Evolutionary conservation across 2,329 filamentous ascomycete species (phyloP).

Genomic region (Penicillium sp.): DNA sequence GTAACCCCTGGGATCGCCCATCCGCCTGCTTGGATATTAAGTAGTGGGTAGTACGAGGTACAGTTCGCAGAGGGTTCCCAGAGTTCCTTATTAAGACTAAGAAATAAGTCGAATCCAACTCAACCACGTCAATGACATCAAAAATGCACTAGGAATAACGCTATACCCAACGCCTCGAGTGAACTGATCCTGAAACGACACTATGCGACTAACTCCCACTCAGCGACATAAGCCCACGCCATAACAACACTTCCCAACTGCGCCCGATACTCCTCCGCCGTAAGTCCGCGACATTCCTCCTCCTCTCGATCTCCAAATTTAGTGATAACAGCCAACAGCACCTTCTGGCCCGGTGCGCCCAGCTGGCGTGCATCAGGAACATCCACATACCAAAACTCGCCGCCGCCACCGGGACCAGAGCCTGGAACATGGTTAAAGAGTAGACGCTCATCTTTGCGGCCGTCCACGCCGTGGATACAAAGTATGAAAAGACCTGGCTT

Average conservation of each 20-base stretch:
- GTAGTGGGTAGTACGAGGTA: too few species aligned
- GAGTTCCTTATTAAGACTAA: neutral
- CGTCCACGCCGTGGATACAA: slow-evolving; percentile 63
- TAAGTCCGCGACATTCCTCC: slow-evolving; percentile 54
- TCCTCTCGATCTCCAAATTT: slow-evolving; percentile 50
- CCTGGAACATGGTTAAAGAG: slow-evolving; percentile 58
- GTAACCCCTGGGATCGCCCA: too few species aligned
- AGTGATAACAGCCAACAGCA: slow-evolving; percentile 63
- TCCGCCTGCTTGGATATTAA: too few species aligned
- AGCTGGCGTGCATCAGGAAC: slow-evolving; percentile 61
- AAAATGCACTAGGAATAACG: neutral
- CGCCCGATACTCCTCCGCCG: slow-evolving; percentile 47
- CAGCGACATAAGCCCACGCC: slow-evolving; percentile 52
- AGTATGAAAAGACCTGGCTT: slow-evolving; percentile 67
- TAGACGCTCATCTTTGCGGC: slow-evolving; percentile 64
- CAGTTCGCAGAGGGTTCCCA: too few species aligned
- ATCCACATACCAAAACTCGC: slow-evolving; percentile 78
- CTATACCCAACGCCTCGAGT: neutral
- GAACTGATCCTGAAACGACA: neutral
- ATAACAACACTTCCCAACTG: slow-evolving; percentile 48
- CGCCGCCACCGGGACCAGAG: slow-evolving; percentile 57
- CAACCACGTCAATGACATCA: neutral
- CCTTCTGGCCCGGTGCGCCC: slow-evolving; percentile 66
- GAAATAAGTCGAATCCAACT: neutral
- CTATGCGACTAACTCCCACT: slow-evolving; percentile 52